Percentiles rank a stretch among this genome's conserved stretches.
These are phyloP conservation scores for Antrodiella citrinella DNA, from an alignment of 768 basidiomycete species.

Conservation along the genomic window DNA sequence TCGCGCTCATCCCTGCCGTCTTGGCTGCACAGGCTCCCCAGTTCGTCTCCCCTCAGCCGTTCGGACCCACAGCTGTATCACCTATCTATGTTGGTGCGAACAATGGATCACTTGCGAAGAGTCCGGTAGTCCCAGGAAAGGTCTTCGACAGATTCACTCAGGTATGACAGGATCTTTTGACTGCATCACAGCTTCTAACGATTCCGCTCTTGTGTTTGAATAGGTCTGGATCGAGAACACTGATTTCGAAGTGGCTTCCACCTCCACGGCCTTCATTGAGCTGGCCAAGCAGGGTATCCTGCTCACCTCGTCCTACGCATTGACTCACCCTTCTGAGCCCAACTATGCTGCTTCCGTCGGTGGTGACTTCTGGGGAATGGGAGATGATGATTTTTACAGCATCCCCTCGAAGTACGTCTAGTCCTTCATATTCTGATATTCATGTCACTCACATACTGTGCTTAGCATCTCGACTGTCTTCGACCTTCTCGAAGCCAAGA, in stretches of 20 bases:
- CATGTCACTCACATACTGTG: conserved; percentile 29
- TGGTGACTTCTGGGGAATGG: conserved; percentile 47
- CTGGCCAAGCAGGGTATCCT: conserved; percentile 44
- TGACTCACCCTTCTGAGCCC: conserved; percentile 56
- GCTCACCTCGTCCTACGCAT: conserved; percentile 33
- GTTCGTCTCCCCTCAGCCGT: conserved; percentile 24
- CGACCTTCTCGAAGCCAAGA: conserved; percentile 50
- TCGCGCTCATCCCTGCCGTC: conserved; percentile 13
- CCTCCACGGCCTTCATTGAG: conserved; percentile 22
- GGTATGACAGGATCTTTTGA: conserved; percentile 1
- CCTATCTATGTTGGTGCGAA: conserved; percentile 34
- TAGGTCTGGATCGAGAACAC: conserved; percentile 62
- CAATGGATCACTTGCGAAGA: conserved; percentile 35
- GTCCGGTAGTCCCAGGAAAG: conserved; percentile 30
- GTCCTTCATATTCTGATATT: background rate
- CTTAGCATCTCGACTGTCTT: conserved; percentile 47
- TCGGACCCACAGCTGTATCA: conserved; percentile 18
- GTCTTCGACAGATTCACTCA: conserved; percentile 40
- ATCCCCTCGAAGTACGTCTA: conserved; percentile 15
- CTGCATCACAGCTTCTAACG: background rate
- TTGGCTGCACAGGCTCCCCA: conserved; percentile 19
- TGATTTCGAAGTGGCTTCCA: conserved; percentile 30
- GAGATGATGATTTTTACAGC: conserved; percentile 30
- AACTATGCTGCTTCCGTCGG: conserved; percentile 46
- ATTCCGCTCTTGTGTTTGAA: background rate